These are phyloP conservation scores for Kwoniella mangroviensis DNA, from an alignment of 768 basidiomycete genomes.

Conservation along the genomic window DNA sequence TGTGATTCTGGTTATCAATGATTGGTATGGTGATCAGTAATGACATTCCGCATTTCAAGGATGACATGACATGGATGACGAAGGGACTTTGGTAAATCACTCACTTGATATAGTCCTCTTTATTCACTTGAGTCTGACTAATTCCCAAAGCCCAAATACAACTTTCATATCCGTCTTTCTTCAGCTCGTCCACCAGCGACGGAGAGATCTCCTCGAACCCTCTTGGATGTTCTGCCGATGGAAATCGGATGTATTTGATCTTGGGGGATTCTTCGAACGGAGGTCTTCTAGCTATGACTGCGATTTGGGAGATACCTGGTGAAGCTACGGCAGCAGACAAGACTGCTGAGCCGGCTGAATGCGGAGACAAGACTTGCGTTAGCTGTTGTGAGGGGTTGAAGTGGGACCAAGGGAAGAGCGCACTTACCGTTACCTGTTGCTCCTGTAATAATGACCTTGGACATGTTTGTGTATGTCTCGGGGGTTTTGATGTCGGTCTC, in stretches of 20 bases:
- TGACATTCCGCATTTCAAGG: no score
- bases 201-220: slow-evolving; percentile 34
- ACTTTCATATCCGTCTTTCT: slow-evolving; percentile 21
- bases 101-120: slow-evolving; percentile 37
- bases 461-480: slow-evolving; percentile 4
- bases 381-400: background rate
- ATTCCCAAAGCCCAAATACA: slow-evolving; percentile 40
- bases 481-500: no score
- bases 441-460: slow-evolving; percentile 40
- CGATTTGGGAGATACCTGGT: slow-evolving; percentile 27
- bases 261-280: slow-evolving; percentile 24
- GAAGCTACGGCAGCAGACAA: slow-evolving; percentile 31
- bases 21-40: no score
- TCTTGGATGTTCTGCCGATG: slow-evolving; percentile 30
- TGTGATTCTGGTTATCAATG: slow-evolving; percentile 47
- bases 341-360: slow-evolving; percentile 31
- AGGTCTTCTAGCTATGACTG: slow-evolving; percentile 30
- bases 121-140: slow-evolving; percentile 26
- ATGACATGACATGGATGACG: no score
- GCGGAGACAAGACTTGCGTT: background rate
- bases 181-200: slow-evolving; percentile 21
- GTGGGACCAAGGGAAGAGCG: background rate
- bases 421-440: slow-evolving; percentile 40
- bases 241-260: slow-evolving; percentile 26
- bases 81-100: slow-evolving; percentile 2